These are phyloP conservation scores for Tylopilus plumbeoviolaceoides DNA, from an alignment of 768 basidiomycete genomes.

Conservation along the genomic window DNA sequence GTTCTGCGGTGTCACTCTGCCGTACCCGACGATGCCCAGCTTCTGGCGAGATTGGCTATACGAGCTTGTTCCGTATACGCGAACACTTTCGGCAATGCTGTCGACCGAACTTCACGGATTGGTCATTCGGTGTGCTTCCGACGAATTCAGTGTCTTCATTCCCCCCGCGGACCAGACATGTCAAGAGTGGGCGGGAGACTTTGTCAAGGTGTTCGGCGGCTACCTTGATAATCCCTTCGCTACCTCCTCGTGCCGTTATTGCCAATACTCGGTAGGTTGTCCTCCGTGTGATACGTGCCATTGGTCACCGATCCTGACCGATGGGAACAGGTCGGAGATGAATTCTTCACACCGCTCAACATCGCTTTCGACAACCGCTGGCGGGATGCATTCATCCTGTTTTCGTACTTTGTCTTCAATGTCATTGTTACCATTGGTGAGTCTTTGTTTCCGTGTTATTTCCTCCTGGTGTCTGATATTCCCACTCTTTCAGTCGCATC, in stretches of 20 bases:
- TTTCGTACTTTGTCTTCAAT: constrained; percentile 72
- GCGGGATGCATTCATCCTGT: constrained; percentile 65
- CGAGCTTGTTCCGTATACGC: constrained; percentile 65
- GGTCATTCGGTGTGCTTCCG: constrained; percentile 53
- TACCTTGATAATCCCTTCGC: constrained; percentile 69
- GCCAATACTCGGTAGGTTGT: constrained; percentile 48
- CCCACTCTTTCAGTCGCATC: constrained; percentile 47
- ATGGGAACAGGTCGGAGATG: constrained; percentile 47
- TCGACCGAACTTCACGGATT: constrained; percentile 76
- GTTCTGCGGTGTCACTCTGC: constrained; percentile 82
- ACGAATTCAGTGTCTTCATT: constrained; percentile 69
- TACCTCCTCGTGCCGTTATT: constrained; percentile 64
- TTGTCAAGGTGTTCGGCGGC: constrained; percentile 59
- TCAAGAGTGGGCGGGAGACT: constrained; percentile 61
- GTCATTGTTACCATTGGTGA: constrained; percentile 52
- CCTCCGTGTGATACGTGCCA: background rate
- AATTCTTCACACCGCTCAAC: constrained; percentile 67
- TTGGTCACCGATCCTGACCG: constrained; percentile 1
- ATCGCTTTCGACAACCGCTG: constrained; percentile 59
- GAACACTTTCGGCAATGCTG: constrained; percentile 66
- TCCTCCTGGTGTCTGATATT: background rate
- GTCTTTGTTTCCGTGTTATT: constrained; percentile 6
- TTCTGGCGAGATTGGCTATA: constrained; percentile 85
- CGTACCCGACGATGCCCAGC: constrained; percentile 53
- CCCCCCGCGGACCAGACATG: constrained; percentile 78